Evolutionary conservation across 805 yeast species (phyloP), one percentile per base, ranked within the genome.

Genomic region (Hanseniaspora occidentalis): DNA sequence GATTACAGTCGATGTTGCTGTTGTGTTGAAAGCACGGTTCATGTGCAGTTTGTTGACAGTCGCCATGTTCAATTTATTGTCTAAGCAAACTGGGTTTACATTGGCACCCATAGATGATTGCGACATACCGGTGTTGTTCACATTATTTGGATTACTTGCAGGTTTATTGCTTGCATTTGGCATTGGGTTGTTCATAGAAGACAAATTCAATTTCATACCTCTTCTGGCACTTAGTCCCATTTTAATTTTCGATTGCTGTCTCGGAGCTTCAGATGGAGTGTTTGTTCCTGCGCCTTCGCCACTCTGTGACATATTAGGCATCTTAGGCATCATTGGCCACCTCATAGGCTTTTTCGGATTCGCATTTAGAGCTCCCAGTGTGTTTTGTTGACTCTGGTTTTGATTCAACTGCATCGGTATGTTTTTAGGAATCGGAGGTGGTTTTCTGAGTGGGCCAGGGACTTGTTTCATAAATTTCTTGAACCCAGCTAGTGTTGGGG

Each of bases 161-260:
- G 17, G 29, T 31, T 27, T 13, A 43, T 37, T 31, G 45, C 29
- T 33, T 47, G 24, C 17, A 43, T 39, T 48, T 48, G 18, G 6
- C 14, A 18, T 14, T 22, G 38, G 4, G 9, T 41, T 35, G 21
- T 41, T 37, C 31, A 41, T 34, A 20, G 35, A 20, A 3, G 44
- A 38, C 22, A 42, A 37, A 21, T 42, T 41, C 74, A 96, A 69
- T 73, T 61, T 62, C 76, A 67, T 83, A 71, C 79, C 94, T 88
- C 77, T 72, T 79, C 70, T 77, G 82, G 51, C 84, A 79, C 60
- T 95, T 82, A 53, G 71, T 78, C 48, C 89, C 75, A 65, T 95
- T 77, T 46, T 74, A 74, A 53, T 70, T 70, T 67, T 79, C 77
- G 92, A 82, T 84, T 73, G 45, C 31, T 37, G 27, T 37, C 58